Conservation (phyloP, 495 filamentous ascomycete genomes). For the Hypoxylon lenormandii region DNA sequence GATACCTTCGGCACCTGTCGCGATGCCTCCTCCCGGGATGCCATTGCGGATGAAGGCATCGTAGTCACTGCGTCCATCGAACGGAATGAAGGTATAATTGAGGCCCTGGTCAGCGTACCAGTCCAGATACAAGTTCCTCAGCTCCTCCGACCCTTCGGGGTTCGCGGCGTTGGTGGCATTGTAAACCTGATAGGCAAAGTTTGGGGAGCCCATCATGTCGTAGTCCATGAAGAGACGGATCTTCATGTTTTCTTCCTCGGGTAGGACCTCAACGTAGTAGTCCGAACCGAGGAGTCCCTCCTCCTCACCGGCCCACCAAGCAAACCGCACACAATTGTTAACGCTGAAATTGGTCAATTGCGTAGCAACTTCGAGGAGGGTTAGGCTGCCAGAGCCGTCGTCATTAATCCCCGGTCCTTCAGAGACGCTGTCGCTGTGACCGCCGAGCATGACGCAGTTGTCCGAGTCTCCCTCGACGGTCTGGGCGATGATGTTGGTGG, state of each 20-base stretch:
- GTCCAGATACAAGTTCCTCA: constrained; percentile 64
- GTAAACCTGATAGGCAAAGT: constrained; percentile 68
- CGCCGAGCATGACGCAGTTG: constrained; percentile 70
- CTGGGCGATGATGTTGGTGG: constrained; percentile 67
- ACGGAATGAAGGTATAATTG: constrained; percentile 66
- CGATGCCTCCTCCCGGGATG: constrained; percentile 68
- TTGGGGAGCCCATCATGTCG: constrained; percentile 69
- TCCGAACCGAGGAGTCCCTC: constrained; percentile 69
- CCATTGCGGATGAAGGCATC: constrained; percentile 66
- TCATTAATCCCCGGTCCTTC: constrained; percentile 65
- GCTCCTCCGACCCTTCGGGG: constrained; percentile 62
- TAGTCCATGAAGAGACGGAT: constrained; percentile 71
- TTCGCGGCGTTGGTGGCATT: constrained; percentile 60
- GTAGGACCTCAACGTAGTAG: constrained; percentile 64
- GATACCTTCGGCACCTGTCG: constrained; percentile 71
- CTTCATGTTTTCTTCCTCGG: constrained; percentile 64
- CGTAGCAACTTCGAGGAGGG: constrained; percentile 66
- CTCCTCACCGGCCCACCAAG: constrained; percentile 70
- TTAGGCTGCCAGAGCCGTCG: constrained; percentile 66
- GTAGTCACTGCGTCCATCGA: constrained; percentile 69
- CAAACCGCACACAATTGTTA: constrained; percentile 69
- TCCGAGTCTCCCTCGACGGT: constrained; percentile 66
- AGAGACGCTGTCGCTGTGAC: constrained; percentile 66
- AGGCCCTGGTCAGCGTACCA: constrained; percentile 62
- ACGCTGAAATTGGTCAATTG: constrained; percentile 63